These are phyloP conservation scores for Yamadazyma kitorensis DNA, from an alignment of 805 yeast species.

Conservation along the genomic window DNA sequence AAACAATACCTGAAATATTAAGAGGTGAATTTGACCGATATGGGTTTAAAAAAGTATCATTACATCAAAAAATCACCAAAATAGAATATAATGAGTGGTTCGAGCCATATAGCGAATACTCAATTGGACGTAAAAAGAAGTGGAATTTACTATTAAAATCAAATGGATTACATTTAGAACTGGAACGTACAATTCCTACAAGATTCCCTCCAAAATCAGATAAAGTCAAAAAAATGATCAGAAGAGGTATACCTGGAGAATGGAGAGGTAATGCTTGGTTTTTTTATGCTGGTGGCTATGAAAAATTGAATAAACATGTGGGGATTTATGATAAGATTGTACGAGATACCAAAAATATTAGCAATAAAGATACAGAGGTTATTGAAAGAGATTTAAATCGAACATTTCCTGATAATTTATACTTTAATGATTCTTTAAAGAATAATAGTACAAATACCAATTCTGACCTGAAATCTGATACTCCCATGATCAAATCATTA, in stretches of 20 bases:
- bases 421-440: constrained; percentile 53
- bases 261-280: constrained; percentile 99
- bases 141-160: constrained; percentile 71
- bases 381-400: constrained; percentile 92
- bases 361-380: constrained; percentile 81
- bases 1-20: constrained; percentile 12
- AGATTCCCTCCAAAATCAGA: constrained; percentile 78
- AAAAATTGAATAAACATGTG: constrained; percentile 59
- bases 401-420: constrained; percentile 90
- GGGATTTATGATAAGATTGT: constrained; percentile 76
- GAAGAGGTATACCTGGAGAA: constrained; percentile 94
- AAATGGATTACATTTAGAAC: constrained; percentile 57
- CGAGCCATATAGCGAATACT: constrained; percentile 59
- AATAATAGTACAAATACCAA: neutral
- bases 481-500: constrained; percentile 64
- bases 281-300: constrained; percentile 85
- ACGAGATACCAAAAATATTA: constrained; percentile 48
- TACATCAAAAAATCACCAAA: constrained; percentile 43
- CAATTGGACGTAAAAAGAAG: constrained; percentile 63
- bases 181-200: constrained; percentile 36
- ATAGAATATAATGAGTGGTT: constrained; percentile 76
- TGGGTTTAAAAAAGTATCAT: constrained; percentile 75
- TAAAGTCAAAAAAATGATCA: constrained; percentile 72
- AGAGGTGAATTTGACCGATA: constrained; percentile 58
- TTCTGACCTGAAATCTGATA: constrained; percentile 38